Evolutionary conservation across 495 filamentous ascomycete genomes (phyloP).

Genomic region (Neurospora sp.): DNA sequence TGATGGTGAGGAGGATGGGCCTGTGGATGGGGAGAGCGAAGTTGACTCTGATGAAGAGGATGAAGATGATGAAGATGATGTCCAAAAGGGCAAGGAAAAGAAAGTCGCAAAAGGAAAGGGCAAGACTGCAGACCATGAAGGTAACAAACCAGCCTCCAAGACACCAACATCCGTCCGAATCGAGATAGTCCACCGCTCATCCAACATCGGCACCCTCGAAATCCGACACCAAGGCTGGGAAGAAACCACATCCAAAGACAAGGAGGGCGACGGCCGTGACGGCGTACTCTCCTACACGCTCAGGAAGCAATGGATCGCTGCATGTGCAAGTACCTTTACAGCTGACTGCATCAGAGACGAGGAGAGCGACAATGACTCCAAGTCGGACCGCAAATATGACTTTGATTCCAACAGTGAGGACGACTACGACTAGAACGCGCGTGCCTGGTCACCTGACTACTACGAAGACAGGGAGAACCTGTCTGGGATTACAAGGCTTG

Average conservation of each 20-base stretch:
- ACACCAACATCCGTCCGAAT: neutral
- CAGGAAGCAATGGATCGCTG: neutral
- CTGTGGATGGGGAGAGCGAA: neutral
- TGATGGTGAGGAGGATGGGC: neutral
- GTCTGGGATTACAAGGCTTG: too few relatives aligned
- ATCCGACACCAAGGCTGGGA: neutral
- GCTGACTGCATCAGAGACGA: too few relatives aligned
- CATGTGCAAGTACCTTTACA: too few relatives aligned
- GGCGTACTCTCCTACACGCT: neutral
- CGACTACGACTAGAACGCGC: too few relatives aligned
- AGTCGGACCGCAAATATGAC: too few relatives aligned
- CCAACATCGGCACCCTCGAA: neutral
- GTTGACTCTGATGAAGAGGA: neutral
- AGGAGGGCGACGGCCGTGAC: neutral
- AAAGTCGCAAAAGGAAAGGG: neutral
- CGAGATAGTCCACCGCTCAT: neutral
- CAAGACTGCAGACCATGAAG: neutral
- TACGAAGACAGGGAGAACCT: too few relatives aligned
- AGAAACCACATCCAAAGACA: neutral
- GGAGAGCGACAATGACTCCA: too few relatives aligned
- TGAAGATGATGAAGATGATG: neutral
- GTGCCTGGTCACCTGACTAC: too few relatives aligned
- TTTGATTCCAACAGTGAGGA: too few relatives aligned
- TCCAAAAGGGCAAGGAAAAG: neutral
- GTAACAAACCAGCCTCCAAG: accelerated